These are phyloP conservation scores for Trichoderma endophyticum DNA, from an alignment of 2,329 filamentous ascomycete species.

Conservation along the genomic window DNA sequence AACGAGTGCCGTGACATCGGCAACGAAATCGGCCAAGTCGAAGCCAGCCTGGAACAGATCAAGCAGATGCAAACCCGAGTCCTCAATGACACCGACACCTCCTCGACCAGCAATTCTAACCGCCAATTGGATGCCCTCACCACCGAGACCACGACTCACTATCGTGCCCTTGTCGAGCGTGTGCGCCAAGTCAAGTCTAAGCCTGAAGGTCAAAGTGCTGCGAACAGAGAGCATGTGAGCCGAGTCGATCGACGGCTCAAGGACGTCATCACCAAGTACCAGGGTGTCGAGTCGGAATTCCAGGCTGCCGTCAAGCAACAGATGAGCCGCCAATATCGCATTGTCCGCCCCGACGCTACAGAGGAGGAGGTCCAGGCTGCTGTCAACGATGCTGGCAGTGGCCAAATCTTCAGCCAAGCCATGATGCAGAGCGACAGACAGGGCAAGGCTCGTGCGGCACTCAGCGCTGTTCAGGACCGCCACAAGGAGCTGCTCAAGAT, in stretches of 20 bases:
- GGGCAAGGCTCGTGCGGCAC: constrained; percentile 75
- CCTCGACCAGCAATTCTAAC: constrained; percentile 61
- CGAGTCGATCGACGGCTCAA: constrained; percentile 78
- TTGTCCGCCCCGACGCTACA: constrained; percentile 77
- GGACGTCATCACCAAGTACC: constrained; percentile 76
- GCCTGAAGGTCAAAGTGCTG: constrained; percentile 67
- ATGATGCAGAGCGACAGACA: constrained; percentile 77
- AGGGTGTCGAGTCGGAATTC: constrained; percentile 75
- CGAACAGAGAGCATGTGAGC: constrained; percentile 77
- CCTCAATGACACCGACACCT: constrained; percentile 72
- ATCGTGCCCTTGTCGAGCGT: constrained; percentile 73
- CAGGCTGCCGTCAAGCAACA: constrained; percentile 77
- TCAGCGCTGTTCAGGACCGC: constrained; percentile 76
- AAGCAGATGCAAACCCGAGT: constrained; percentile 67
- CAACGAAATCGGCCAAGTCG: constrained; percentile 70
- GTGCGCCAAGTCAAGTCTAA: constrained; percentile 81
- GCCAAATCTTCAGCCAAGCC: constrained; percentile 84
- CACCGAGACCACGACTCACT: constrained; percentile 77
- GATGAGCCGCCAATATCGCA: constrained; percentile 84
- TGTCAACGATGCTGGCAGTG: constrained; percentile 66
- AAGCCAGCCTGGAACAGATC: constrained; percentile 68
- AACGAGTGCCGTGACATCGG: constrained; percentile 83
- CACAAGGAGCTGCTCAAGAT: constrained; percentile 90
- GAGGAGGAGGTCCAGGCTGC: constrained; percentile 76
- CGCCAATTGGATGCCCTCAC: constrained; percentile 70